Evolutionary conservation across 805 yeast species (phyloP), one percentile per base, ranked within the genome.

Genomic region (Priceomyces castillae): DNA sequence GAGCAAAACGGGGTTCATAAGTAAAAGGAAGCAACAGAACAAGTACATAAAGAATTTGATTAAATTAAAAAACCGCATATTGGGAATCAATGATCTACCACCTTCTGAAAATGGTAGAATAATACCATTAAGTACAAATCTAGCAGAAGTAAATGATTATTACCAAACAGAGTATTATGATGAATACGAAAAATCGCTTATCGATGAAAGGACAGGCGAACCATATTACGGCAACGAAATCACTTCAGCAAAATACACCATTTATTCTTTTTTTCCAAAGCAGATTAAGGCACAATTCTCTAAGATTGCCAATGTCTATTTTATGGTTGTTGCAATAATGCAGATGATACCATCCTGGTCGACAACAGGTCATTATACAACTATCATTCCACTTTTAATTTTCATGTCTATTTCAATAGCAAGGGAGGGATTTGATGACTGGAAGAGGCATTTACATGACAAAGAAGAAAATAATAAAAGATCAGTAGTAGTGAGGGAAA

Each of bases 261-360:
- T 85, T 2, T 80, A 82, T 59, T 78, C 90, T 37, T 94, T 94
- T 54, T 52, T 94, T 2, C 99, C 99, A 1, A 80, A 90, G 48
- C 97, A 94, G 58, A 62, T 94, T 30, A 74, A 80, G 49, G 96
- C 94, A 2, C 99, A 94, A 63, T 92, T 94, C 57, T 88, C 96
- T 18, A 92, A 89, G 59, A 57, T 94, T 36, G 99, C 99, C 22
- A 94, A 94, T 59, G 73, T 90, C 48, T 92, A 94, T 62, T 94
- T 94, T 65, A 67, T 94, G 77, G 73, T 82, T 2, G 94, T 94
- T 14, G 90, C 98, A 2, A 85, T 94, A 48, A 71, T 94, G 71
- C 99, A 94, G 61, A 83, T 92, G 90, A 84, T 94, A 38, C 98
- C 99, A 0, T 80, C 90, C 2, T 94, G 97, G 97, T 88, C 97